Evolutionary conservation across 2,329 filamentous ascomycete genomes (phyloP), one percentile per base, ranked within the genome.

Genomic region (Didymellaceae sp.): DNA sequence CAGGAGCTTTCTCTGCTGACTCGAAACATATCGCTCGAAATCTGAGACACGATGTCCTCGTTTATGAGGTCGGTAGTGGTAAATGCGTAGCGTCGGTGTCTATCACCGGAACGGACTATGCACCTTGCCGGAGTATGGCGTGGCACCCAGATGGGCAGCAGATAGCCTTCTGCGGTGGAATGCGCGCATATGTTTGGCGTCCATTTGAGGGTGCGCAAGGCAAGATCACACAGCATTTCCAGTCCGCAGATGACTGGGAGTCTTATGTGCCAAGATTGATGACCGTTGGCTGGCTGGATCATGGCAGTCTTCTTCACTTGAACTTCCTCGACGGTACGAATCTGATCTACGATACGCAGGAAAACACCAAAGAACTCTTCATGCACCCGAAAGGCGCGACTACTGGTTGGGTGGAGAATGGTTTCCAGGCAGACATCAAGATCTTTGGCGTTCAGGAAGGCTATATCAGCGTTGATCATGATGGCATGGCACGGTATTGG

Each of bases 351-450:
- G 54, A 69, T 20, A 53, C 43, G 1, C 26, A 58, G 8, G 59
- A 39, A 8, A 69, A 69, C 28, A 30, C 54, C 3, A 69, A 71
- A 37, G 65, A 70, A 45, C 30, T 67, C 6, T 67, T 67, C 26
- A 54, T 49, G 37, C 59, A 59, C n/a, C 44, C 58, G 5, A 47
- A 45, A 13, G 61, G 63, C 7, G 31, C 42, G 8, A 13, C 44
- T 3, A 42, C 26, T 21, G 34, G 37, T 2, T 59, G 46, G 24
- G 45, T 58, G 6, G 18, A 30, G 10, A n/a, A 41, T 6, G 41
- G 55, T 1, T 57, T 68, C 18, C 60, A 65, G 41, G 57, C 49
- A 1, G 20, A 61, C 4, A 38, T 59, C 5, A 28, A 38, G 17
- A 31, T 53, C 7, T 44, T 45, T n/a, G 43, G 52, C 4, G 50